Conservation (phyloP, 805 yeast species). For the Cyberlindnera galapagoensis region DNA sequence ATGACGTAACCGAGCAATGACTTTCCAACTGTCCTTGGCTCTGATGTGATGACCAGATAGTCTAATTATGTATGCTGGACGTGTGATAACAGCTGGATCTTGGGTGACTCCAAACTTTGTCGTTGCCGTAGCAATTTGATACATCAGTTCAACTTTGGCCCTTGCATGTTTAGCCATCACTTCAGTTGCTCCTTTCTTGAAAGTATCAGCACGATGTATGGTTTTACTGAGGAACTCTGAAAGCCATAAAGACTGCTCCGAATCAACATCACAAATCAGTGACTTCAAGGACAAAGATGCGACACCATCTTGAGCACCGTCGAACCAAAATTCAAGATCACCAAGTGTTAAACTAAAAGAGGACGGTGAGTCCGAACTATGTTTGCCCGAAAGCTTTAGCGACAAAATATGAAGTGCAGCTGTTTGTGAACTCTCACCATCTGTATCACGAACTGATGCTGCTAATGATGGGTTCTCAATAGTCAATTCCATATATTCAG, state of each 20-base stretch:
- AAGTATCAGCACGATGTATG: slow-evolving; percentile 6
- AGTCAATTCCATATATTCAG: slow-evolving; percentile 8
- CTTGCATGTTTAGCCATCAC: slow-evolving; percentile 5
- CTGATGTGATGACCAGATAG: slow-evolving; percentile 70
- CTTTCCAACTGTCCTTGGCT: slow-evolving; percentile 81
- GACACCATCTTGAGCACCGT: slow-evolving; percentile 2
- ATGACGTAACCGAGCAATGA: slow-evolving; percentile 73
- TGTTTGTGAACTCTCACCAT: slow-evolving; percentile 11
- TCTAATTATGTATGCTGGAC: slow-evolving; percentile 78
- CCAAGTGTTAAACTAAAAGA: slow-evolving; percentile 7
- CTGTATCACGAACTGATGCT: slow-evolving; percentile 10
- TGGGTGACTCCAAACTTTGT: slow-evolving; percentile 51
- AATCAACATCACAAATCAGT: slow-evolving; percentile 25
- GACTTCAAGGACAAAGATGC: slow-evolving; percentile 26
- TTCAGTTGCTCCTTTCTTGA: slow-evolving; percentile 8
- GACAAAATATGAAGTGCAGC: slow-evolving; percentile 17
- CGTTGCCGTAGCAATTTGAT: slow-evolving; percentile 41
- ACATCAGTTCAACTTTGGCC: slow-evolving; percentile 31
- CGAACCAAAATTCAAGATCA: slow-evolving; percentile 29
- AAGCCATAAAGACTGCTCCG: slow-evolving; percentile 32
- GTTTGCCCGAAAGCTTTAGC: slow-evolving; percentile 3
- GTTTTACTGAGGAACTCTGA: slow-evolving; percentile 16
- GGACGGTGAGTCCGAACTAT: neutral
- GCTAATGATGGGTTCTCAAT: slow-evolving; percentile 21
- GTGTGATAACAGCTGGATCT: slow-evolving; percentile 86